phyloP scores from a whole-genome alignment of 202 grass and related monocot species.

The Hordeum pubiflorum region DNA sequence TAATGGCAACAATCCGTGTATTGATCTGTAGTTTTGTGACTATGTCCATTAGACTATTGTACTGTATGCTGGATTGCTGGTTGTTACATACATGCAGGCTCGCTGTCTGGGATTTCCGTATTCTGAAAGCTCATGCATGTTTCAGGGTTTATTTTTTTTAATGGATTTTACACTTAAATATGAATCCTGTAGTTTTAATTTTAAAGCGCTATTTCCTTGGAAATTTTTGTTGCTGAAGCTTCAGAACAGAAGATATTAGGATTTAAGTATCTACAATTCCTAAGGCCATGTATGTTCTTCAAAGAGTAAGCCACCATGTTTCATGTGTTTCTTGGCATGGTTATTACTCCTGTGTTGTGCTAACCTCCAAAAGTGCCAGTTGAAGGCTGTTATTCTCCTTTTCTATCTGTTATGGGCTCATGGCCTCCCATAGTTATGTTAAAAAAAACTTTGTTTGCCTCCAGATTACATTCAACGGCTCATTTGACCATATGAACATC shows the following conservation, averaged over 20 bases:
- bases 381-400: conserved; percentile 9
- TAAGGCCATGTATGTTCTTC: not conserved
- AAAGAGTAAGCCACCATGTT: conserved; percentile 5
- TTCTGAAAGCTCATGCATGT: not conserved
- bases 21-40: not conserved
- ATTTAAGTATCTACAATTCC: not conserved
- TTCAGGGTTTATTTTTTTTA: not conserved
- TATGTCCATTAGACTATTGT: conserved; percentile 1
- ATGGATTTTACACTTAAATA: not conserved
- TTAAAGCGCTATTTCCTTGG: not conserved
- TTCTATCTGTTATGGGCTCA: not conserved
- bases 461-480: conserved; percentile 94
- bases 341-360: conserved; percentile 6
- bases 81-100: conserved; percentile 6
- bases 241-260: not conserved
- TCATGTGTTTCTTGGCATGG: not conserved
- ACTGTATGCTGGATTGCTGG: not conserved
- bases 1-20: not conserved
- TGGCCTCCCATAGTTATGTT: not conserved
- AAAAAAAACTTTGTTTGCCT: not conserved
- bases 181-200: not conserved
- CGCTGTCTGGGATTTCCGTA: not conserved
- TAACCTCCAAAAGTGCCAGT: not conserved
- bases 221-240: conserved; percentile 5
- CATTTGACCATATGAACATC: conserved; percentile 94